phyloP scores from a whole-genome alignment of 208 protist species.

The Sergeia podlipaevii region DNA sequence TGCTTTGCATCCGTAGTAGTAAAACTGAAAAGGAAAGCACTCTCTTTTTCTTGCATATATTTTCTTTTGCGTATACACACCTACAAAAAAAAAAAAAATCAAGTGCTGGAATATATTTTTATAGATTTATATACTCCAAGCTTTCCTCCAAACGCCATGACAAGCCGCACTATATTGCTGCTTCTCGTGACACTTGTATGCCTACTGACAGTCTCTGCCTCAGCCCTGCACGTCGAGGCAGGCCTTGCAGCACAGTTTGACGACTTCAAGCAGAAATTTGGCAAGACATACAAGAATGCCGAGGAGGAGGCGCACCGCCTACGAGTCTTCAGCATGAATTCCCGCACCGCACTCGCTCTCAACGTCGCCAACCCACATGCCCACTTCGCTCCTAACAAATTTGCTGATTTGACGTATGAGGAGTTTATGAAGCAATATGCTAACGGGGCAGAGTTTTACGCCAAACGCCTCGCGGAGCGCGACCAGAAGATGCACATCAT shows the following conservation, averaged over 20 bases:
- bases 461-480: background rate
- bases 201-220: no score
- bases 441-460: constrained; percentile 17
- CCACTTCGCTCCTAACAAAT: constrained; percentile 37
- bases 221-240: no score
- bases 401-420: constrained; percentile 43
- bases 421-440: constrained; percentile 46
- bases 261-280: constrained; percentile 63
- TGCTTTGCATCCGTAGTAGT: no score
- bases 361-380: constrained; percentile 55
- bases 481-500: background rate
- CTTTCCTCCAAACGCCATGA: no score
- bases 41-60: no score
- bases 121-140: no score
- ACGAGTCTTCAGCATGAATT: constrained; percentile 60
- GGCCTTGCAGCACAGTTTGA: constrained; percentile 31
- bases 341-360: constrained; percentile 23
- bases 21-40: no score
- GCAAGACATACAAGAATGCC: constrained; percentile 54
- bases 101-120: no score
- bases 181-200: no score
- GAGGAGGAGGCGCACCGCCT: constrained; percentile 51
- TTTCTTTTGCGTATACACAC: no score
- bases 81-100: no score
- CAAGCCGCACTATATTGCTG: no score